These are phyloP conservation scores for Apiospora rasikravindrae DNA, from an alignment of 2,329 filamentous ascomycete species.

Conservation along the genomic window DNA sequence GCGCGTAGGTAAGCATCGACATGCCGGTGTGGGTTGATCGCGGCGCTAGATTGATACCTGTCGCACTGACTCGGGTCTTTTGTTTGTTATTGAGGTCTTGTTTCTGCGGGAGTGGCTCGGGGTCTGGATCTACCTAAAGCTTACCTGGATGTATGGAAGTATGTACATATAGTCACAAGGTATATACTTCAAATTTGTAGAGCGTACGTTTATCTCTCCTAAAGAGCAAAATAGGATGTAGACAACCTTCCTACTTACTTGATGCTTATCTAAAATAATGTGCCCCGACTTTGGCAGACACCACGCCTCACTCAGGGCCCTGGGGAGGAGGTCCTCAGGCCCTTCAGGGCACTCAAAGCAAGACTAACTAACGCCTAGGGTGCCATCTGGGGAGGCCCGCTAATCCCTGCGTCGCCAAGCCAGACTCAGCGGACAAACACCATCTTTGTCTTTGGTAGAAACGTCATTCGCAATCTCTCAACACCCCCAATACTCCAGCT, in stretches of 20 bases:
- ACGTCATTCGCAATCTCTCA: conserved; percentile 17
- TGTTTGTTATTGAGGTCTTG: neutral
- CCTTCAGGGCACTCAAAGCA: neutral
- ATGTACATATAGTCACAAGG: no score
- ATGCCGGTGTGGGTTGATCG: neutral
- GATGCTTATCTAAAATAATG: neutral
- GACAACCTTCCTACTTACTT: no score
- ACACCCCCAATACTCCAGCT: conserved; percentile 7
- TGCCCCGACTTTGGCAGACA: neutral
- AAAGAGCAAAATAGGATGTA: neutral
- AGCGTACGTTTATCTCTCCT: neutral
- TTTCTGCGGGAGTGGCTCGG: neutral
- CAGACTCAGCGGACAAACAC: neutral
- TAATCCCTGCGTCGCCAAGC: conserved; percentile 11
- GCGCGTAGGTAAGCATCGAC: neutral
- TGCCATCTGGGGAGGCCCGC: conserved; percentile 9
- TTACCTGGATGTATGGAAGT: no score
- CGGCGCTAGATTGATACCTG: neutral
- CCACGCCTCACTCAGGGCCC: neutral
- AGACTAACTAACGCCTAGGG: neutral
- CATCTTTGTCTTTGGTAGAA: conserved; percentile 10
- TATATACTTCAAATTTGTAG: neutral
- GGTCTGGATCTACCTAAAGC: neutral
- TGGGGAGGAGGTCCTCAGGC: neutral
- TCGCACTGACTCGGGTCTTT: neutral